Evolutionary conservation across 2,329 filamentous ascomycete genomes (phyloP).

Genomic region (Aspergillus eucalypticola): DNA sequence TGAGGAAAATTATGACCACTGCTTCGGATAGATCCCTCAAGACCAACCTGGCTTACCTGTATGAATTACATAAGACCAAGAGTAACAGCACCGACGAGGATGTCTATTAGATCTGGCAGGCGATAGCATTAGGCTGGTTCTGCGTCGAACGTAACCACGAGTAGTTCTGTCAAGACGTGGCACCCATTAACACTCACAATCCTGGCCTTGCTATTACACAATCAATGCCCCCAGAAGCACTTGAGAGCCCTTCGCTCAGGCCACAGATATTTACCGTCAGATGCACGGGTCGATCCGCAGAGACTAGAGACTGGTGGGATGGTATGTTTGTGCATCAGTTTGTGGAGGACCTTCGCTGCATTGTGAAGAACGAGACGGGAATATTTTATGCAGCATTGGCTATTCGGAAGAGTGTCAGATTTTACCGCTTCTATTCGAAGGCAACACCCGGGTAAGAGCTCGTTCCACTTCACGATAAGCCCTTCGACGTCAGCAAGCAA

Average conservation of each 20-base stretch:
- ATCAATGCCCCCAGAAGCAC: no score
- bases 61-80: no score
- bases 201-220: no score
- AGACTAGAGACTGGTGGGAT: not conserved
- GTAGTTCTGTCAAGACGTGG: no score
- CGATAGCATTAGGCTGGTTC: no score
- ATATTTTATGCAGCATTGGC: not conserved
- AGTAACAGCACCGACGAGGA: no score
- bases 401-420: constrained; percentile 2
- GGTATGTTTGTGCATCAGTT: not conserved
- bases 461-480: not conserved
- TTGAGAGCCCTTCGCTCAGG: not conserved
- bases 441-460: not conserved
- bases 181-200: no score
- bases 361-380: not conserved
- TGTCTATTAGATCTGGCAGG: no score
- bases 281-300: not conserved
- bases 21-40: no score
- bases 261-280: not conserved
- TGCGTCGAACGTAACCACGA: no score
- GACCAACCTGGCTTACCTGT: no score
- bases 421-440: not conserved
- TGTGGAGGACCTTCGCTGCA: not conserved
- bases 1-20: no score
- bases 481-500: not conserved